A percentile compares a stretch with the other conserved stretches of the same genome.
Evolutionary conservation across 768 basidiomycete species (phyloP).

Genomic region (Rhodocollybia butyracea): DNA sequence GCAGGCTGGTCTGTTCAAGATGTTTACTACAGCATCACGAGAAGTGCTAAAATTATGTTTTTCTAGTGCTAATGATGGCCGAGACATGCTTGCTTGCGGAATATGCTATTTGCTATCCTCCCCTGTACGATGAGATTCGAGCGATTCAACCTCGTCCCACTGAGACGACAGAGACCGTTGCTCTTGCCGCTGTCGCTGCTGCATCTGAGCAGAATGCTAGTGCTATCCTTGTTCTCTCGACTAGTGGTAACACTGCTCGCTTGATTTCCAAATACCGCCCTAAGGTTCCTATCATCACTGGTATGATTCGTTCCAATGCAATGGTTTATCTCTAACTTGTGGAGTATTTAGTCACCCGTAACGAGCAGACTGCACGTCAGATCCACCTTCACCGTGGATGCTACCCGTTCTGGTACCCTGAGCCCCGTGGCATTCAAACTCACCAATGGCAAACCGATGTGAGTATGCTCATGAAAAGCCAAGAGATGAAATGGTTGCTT

Average conservation of each 20-base stretch:
- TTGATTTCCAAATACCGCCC: slow-evolving; percentile 97
- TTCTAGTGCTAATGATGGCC: slow-evolving; percentile 95
- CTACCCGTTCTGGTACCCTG: slow-evolving; percentile 96
- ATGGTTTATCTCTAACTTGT: neutral
- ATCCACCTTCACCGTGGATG: slow-evolving; percentile 95
- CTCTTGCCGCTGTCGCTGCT: slow-evolving; percentile 93
- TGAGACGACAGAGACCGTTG: slow-evolving; percentile 92
- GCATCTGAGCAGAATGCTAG: slow-evolving; percentile 92
- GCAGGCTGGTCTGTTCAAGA: slow-evolving; percentile 69
- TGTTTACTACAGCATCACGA: neutral
- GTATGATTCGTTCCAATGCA: slow-evolving; percentile 40
- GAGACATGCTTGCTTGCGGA: slow-evolving; percentile 98
- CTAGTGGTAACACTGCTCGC: slow-evolving; percentile 94
- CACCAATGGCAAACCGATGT: slow-evolving; percentile 99
- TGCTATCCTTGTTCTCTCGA: slow-evolving; percentile 94
- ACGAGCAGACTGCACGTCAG: slow-evolving; percentile 92
- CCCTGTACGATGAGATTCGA: slow-evolving; percentile 87
- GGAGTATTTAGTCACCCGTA: slow-evolving; percentile 77
- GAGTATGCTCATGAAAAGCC: slow-evolving; percentile 26
- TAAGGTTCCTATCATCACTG: slow-evolving; percentile 88
- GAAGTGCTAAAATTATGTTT: neutral
- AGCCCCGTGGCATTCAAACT: slow-evolving; percentile 83
- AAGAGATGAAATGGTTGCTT: neutral
- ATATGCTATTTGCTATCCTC: slow-evolving; percentile 91
- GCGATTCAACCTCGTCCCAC: slow-evolving; percentile 82